Conservation (phyloP, 2,329 filamentous ascomycete genomes). For the Myriangium duriaei region DNA sequence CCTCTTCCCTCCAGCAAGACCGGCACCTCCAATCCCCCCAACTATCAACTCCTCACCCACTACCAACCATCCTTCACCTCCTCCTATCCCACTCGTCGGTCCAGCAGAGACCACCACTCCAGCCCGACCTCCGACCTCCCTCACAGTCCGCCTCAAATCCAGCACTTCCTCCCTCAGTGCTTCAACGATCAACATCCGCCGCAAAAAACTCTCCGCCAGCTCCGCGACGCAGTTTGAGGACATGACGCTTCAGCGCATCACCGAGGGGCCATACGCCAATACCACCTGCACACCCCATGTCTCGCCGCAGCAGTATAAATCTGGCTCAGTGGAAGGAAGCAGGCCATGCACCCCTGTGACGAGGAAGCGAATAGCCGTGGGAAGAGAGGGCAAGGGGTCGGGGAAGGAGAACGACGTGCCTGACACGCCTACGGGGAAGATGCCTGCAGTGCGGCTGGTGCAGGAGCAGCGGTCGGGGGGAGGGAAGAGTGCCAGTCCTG, state of each 20-base stretch:
- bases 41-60: slow-evolving; percentile 2
- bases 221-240: slow-evolving; percentile 17
- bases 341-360: slow-evolving; percentile 5
- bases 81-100: too few relatives aligned
- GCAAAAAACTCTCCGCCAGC: slow-evolving; percentile 5
- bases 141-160: too few relatives aligned
- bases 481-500: slow-evolving; percentile 10
- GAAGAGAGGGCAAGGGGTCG: slow-evolving; percentile 20
- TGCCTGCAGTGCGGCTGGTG: neutral
- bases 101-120: neutral
- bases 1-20: neutral
- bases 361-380: slow-evolving; percentile 14
- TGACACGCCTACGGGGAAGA: slow-evolving; percentile 9
- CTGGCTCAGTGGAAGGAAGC: slow-evolving; percentile 9
- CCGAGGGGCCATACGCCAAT: slow-evolving; percentile 22
- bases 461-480: slow-evolving; percentile 1
- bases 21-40: neutral
- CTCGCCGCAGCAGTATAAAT: slow-evolving; percentile 1
- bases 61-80: slow-evolving; percentile 9
- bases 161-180: too few relatives aligned
- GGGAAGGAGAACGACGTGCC: slow-evolving; percentile 13
- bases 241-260: slow-evolving; percentile 21
- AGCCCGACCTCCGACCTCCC: too few relatives aligned
- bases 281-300: slow-evolving; percentile 4
- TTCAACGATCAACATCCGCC: slow-evolving; percentile 12